Evolutionary conservation across 805 yeast genomes (phyloP), one percentile per base, ranked within the genome.

Genomic region (Ogataea siamensis): DNA sequence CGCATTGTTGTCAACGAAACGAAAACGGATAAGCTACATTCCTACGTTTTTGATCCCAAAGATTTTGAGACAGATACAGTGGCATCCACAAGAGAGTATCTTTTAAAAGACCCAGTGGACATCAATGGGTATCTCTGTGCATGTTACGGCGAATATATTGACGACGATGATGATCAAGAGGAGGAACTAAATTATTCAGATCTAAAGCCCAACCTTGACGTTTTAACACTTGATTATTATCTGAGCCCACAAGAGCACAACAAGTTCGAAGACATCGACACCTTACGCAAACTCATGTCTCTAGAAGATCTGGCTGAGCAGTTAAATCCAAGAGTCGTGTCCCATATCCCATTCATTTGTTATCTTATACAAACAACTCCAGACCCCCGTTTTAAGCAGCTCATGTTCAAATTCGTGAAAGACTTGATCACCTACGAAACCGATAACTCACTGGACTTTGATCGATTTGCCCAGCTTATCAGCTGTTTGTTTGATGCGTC

Each of bases 371-470:
- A 46, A 21, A 34, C 32, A 8, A 39, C 47, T 3, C 18, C 34
- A 2, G 47, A 47, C 15, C 33, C 46, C 13, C 37, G 40, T 8
- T 37, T 43, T 28, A 47, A 29, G 10, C 30, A 40, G 6, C 20
- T 40, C 5, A 30, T 51, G 37, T 43, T 34, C 20, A 42, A 42
- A 3, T 43, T 51, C 9, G 40, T 45, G 13, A 47, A 34, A 37
- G 50, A 49, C 28, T 25, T 49, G 15, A 39, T 51, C 16, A 43
- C 47, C n/a, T 47, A 47, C 19, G 49, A 49, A 24, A 34, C 43
- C 7, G 55, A 51, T 26, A 36, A 47, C 29, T 19, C 28, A 11
- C 23, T 51, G 7, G 39, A 39, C 13, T 22, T 40, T 20, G 40
- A 36, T 4, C 32, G 28, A 6, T 47, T 41, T 28, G 30, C 40